Percentiles rank a stretch among this genome's conserved stretches.
Evolutionary conservation across 495 filamentous ascomycete genomes (phyloP).

Genomic region (Evernia prunastri): DNA sequence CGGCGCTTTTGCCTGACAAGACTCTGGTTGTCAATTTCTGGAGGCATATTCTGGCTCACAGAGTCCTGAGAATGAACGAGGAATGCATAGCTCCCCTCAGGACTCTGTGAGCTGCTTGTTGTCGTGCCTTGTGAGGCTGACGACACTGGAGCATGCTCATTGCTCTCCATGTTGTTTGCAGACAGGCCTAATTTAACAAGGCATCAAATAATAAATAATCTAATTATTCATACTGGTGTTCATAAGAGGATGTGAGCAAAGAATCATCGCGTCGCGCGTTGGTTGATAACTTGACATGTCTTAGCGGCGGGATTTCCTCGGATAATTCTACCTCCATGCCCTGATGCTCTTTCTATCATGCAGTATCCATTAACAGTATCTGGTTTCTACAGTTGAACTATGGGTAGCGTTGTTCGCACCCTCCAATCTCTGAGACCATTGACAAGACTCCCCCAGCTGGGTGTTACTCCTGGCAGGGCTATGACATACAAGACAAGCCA

Average conservation of each 20-base stretch:
- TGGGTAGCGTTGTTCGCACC: background rate
- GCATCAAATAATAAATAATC: background rate
- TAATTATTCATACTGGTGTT: constrained; percentile 4
- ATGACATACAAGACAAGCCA: constrained; percentile 30
- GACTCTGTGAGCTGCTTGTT: constrained; percentile 7
- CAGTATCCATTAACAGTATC: too few relatives aligned
- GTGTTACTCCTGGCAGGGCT: background rate
- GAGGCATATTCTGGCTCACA: constrained; percentile 54
- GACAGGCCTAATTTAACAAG: background rate
- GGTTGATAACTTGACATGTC: background rate
- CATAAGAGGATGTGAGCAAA: background rate
- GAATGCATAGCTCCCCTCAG: constrained; percentile 49
- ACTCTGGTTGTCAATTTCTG: constrained; percentile 60
- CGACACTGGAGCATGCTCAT: background rate
- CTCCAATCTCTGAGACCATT: background rate
- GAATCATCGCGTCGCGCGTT: constrained; percentile 17
- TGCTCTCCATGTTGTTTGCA: constrained; percentile 12
- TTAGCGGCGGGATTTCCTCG: constrained; percentile 13
- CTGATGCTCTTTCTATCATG: background rate
- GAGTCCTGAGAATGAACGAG: constrained; percentile 63
- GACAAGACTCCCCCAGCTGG: background rate
- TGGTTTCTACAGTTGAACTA: background rate
- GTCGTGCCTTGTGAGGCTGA: constrained; percentile 10
- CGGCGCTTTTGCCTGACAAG: constrained; percentile 62
- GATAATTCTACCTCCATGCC: too few relatives aligned